Base-by-base conservation (phyloP, 1,284 basidiomycete genomes). In the Marasmius sp. region DNA sequence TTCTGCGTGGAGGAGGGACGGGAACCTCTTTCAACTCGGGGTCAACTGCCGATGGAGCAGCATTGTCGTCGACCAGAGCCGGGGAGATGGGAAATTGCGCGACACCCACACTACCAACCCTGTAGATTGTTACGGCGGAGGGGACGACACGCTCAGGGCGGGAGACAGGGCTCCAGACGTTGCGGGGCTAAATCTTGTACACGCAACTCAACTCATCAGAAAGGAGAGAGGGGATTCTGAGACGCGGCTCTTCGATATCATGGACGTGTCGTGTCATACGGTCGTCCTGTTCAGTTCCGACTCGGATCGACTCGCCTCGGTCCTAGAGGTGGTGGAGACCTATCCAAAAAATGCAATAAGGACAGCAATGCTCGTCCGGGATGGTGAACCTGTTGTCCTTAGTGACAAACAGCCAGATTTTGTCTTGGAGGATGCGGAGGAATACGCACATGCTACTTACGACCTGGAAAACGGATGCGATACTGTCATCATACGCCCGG, bases 161-260 rank as follows among this genome's bases (percentile, higher is more conserved):
- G 82, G 81, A 0, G 80, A 84, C 62, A 69, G 80, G 37, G 80
- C 81, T 12, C 81, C 80, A 0, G 77, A 81, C 45, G 76, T 81
- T 0, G 71, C 79, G 7, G 73, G 67, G 6, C 70, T 81, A 6
- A 49, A 36, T 37, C 36, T 54, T 14, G 34, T 67, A 34, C 60
- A 58, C 59, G 67, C 45, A 66, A 64, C 61, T 27, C 27, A 27
- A 61, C 20, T 63, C 54, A 43, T 61, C 58, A 49, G 61, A 69
- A 57, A 59, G 61, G 16, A 18, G 12, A 14, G 34, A 12, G 66
- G 58, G 10, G 20, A 38, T 34, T 64, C 66, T 54, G 53, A 53
- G 43, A 65, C 22, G 36, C 52, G 52, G 16, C 64, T 77, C 10
- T 77, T 78, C 66, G 69, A 73, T 36, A 67, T 77, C n/a, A 74